These are phyloP conservation scores for Extremus antarcticus DNA, from an alignment of 495 filamentous ascomycete genomes.

Conservation along the genomic window DNA sequence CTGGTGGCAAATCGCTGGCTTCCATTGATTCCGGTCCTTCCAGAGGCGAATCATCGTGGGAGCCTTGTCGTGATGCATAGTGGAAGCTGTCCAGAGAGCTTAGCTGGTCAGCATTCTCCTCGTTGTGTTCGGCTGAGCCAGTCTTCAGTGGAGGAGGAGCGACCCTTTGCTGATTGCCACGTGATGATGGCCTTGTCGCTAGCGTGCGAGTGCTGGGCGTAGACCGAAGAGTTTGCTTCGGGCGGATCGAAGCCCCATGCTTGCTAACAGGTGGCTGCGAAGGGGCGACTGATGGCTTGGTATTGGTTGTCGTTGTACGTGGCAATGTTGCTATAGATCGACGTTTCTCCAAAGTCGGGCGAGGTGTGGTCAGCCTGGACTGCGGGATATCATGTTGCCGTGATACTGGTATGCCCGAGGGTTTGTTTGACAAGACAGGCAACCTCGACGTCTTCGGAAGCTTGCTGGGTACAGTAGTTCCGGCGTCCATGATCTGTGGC, in stretches of 20 bases:
- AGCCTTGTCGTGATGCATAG: conserved; percentile 22
- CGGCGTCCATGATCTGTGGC: neutral
- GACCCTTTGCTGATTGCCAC: conserved; percentile 11
- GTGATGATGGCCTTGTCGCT: conserved; percentile 4
- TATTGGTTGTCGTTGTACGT: neutral
- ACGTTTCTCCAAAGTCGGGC: neutral
- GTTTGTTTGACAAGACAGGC: neutral
- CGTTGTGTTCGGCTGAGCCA: neutral
- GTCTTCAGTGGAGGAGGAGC: neutral
- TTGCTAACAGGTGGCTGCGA: neutral
- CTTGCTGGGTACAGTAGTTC: neutral
- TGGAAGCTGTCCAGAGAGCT: conserved; percentile 21
- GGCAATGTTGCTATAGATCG: conserved; percentile 1
- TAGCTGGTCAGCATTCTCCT: conserved; percentile 21
- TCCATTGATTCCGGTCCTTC: conserved; percentile 4
- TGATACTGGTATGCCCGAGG: neutral
- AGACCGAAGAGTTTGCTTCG: neutral
- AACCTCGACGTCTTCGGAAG: neutral
- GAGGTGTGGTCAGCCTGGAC: neutral
- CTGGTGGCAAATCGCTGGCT: neutral
- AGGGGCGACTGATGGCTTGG: neutral
- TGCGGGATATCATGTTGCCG: neutral
- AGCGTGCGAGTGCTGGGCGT: neutral
- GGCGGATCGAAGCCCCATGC: neutral
- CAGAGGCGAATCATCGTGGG: conserved; percentile 11